Evolutionary conservation across 495 filamentous ascomycete genomes (phyloP), one percentile per base, ranked within the genome.

Genomic region (Talaromyces stipitatus): DNA sequence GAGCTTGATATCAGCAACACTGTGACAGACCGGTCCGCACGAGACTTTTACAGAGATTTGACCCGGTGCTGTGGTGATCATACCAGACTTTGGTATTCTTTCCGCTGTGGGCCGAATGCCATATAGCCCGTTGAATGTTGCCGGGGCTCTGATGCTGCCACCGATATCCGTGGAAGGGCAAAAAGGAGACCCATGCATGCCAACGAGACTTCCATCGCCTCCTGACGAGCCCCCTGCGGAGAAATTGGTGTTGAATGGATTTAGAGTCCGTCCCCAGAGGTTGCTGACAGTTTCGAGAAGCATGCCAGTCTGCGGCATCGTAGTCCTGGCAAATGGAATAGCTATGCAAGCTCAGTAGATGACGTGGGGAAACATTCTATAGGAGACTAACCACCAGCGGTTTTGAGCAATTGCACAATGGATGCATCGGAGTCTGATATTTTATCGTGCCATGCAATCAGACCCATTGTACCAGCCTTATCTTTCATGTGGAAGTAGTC

Each of bases 131-230:
- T 82, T 79, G 54, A 82, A 77, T 14, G 79, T 79, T 0, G 87
- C 84, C 0, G 88, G 88, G 26, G 73, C 74, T 0, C 85, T 73
- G 58, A 89, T 85, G 5, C 81, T 85, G 3, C 85, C 85, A 29
- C 74, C 86, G 48, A 90, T 79, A 62, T 89, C 86, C 0, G 82
- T 85, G 0, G 85, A 85, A 32, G 89, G 81, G 0, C 87, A 86
- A 0, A 88, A 65, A 28, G 77, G 69, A 27, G 78, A 82, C 1
- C 85, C 85, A 0, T 78, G 64, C 1, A 83, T 66, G 0, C 74
- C 83, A 29, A 87, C 58, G 16, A 89, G 69, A 0, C 85, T 82
- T 0, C 76, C 82, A 63, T 90, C 87, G 36, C 87, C 86, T 18
- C 85, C 85, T 3, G 82, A 82, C 45, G 78, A 83, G 0, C 85